Percentiles rank a stretch among this genome's conserved stretches.
These are phyloP conservation scores for Podila verticillata DNA, from an alignment of 192 early-diverging fungal genomes.

Conservation along the genomic window DNA sequence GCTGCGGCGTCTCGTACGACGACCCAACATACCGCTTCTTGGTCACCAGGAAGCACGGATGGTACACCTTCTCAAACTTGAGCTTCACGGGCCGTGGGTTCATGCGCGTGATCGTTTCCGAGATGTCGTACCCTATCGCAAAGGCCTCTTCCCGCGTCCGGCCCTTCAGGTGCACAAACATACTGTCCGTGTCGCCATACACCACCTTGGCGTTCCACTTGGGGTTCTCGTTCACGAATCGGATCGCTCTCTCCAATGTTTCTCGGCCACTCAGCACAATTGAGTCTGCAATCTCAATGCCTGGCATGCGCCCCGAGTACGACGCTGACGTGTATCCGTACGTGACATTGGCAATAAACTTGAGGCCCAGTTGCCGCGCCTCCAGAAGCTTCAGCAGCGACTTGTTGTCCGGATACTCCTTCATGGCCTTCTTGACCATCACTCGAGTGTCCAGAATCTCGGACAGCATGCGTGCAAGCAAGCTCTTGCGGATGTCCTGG, in stretches of 20 bases:
- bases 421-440: slow-evolving; percentile 91
- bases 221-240: slow-evolving; percentile 65
- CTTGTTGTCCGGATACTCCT: slow-evolving; percentile 68
- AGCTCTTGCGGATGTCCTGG: slow-evolving; percentile 78
- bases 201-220: slow-evolving; percentile 85
- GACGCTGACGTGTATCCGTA: slow-evolving; percentile 89
- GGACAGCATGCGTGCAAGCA: slow-evolving; percentile 81
- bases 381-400: slow-evolving; percentile 75
- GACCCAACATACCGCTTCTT: slow-evolving; percentile 96
- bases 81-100: slow-evolving; percentile 88
- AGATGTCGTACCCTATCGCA: slow-evolving; percentile 84
- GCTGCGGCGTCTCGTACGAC: slow-evolving; percentile 73
- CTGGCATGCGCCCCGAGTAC: slow-evolving; percentile 92
- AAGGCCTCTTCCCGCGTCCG: slow-evolving; percentile 78
- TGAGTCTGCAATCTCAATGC: slow-evolving; percentile 88
- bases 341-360: slow-evolving; percentile 93
- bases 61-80: slow-evolving; percentile 96
- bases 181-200: slow-evolving; percentile 94
- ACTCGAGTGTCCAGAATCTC: slow-evolving; percentile 91
- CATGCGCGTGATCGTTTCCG: slow-evolving; percentile 72
- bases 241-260: slow-evolving; percentile 80
- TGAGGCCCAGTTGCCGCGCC: slow-evolving; percentile 86
- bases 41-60: slow-evolving; percentile 86
- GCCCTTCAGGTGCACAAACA: slow-evolving; percentile 85
- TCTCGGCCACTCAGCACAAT: slow-evolving; percentile 90